These are phyloP conservation scores for Xylaria flabelliformis DNA, from an alignment of 495 filamentous ascomycete species.

Conservation along the genomic window DNA sequence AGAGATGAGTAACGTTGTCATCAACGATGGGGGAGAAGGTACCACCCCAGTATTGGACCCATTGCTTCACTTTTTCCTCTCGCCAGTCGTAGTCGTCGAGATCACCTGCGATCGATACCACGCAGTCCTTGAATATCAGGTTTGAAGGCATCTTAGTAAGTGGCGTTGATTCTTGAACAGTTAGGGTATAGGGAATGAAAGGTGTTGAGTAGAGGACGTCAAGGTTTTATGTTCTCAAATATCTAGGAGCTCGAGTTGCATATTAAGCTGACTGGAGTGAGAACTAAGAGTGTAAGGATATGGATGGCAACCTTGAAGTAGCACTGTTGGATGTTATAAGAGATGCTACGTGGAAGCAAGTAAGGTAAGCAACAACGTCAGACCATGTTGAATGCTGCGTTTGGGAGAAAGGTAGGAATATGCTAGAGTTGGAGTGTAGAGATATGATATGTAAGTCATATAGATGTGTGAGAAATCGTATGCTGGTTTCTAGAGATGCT, in stretches of 20 bases:
- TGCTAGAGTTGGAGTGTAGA: background rate
- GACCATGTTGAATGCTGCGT: background rate
- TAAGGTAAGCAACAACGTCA: background rate
- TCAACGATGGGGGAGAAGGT: conserved; percentile 32
- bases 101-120: conserved; percentile 40
- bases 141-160: conserved; percentile 18
- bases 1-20: conserved; percentile 44
- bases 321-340: background rate
- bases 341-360: background rate
- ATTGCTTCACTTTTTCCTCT: conserved; percentile 40
- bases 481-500: conserved; percentile 5
- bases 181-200: background rate
- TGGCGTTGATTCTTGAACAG: background rate
- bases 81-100: conserved; percentile 39
- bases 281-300: background rate
- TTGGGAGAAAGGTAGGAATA: background rate
- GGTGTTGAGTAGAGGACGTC: background rate
- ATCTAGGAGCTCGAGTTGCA: background rate
- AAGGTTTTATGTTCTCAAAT: background rate
- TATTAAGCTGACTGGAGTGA: background rate
- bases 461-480: background rate
- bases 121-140: conserved; percentile 37
- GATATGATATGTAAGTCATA: background rate
- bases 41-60: conserved; percentile 41
- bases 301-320: background rate